phyloP scores from a whole-genome alignment of 2,329 filamentous ascomycete species.

The Fusarium haematococcum region DNA sequence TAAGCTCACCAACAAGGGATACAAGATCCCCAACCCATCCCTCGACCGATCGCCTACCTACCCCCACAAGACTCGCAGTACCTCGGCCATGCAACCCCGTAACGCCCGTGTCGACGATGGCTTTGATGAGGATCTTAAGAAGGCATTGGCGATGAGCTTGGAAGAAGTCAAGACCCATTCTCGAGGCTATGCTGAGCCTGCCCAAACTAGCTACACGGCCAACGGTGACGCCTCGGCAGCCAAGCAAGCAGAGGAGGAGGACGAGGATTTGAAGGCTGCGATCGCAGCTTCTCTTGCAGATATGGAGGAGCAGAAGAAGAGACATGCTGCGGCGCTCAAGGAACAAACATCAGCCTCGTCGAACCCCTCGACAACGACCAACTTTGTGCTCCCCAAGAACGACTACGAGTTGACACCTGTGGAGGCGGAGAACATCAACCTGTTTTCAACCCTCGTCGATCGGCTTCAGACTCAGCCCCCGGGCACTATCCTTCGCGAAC shows the following conservation, averaged over 20 bases:
- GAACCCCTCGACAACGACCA: conserved; percentile 53
- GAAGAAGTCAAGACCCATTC: conserved; percentile 87
- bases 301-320: conserved; percentile 98
- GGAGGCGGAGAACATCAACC: conserved; percentile 96
- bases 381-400: conserved; percentile 78
- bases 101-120: conserved; percentile 88
- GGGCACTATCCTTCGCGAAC: conserved; percentile 94
- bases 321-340: conserved; percentile 85
- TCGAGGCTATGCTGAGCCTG: conserved; percentile 77
- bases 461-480: conserved; percentile 94
- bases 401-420: conserved; percentile 94
- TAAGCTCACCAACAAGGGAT: conserved; percentile 81
- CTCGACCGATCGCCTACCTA: conserved; percentile 62
- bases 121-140: conserved; percentile 95
- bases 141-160: conserved; percentile 94
- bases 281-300: conserved; percentile 95
- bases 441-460: conserved; percentile 94
- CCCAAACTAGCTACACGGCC: conserved; percentile 52
- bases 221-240: conserved; percentile 51
- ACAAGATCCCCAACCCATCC: conserved; percentile 55
- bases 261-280: conserved; percentile 91
- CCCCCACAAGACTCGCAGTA: conserved; percentile 73
- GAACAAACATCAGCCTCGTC: conserved; percentile 72
- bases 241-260: conserved; percentile 81
- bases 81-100: conserved; percentile 85